Evolutionary conservation across 2,329 filamentous ascomycete genomes (phyloP), one percentile per base, ranked within the genome.

Genomic region (Exophiala dermatitidis): DNA sequence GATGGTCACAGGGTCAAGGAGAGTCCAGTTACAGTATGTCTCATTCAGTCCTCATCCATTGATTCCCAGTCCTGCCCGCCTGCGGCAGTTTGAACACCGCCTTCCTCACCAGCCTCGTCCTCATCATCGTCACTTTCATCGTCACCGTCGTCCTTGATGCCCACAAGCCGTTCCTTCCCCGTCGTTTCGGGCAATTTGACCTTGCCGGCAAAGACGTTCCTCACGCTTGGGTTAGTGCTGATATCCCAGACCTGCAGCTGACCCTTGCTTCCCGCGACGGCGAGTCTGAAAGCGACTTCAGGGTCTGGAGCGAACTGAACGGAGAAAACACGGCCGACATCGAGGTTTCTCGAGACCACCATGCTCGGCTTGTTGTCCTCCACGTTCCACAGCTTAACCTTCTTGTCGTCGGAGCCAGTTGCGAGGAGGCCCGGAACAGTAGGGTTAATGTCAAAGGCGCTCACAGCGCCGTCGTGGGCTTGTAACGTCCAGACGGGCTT

Each of bases 381-480:
- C 53, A 96, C 83, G 71, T 95, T 95, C 93, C 93, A 98, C 53
- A 98, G 77, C 77, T 98, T 98, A 64, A 97, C 90, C 4, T 86
- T 88, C 75, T 89, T 91, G 76, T 98, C 93, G 9, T 88, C 90
- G 1, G 90, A 95, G 2, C 90, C 93, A 0, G 93, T 97, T 9
- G 83, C 93, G 71, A 98, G 81, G 77, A 88, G 96, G 41, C 93
- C 93, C 1, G 93, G 91, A 55, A 98, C 89, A 46, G 84, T 76
- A 2, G 84, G 79, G 76, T 96, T 97, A 72, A 97, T 81, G 69
- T 95, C 90, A 68, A 98, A 96, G 0, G 89, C 84, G 5, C 90
- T 95, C 42, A 97, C 80, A 2, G 88, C 88, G 70, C 91, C 84
- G 68, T 96, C 90, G 74, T 98, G 93, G 10, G 93, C 93, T 73